phyloP scores from a whole-genome alignment of 305 asterid genomes.

The Ilex paraguariensis region DNA sequence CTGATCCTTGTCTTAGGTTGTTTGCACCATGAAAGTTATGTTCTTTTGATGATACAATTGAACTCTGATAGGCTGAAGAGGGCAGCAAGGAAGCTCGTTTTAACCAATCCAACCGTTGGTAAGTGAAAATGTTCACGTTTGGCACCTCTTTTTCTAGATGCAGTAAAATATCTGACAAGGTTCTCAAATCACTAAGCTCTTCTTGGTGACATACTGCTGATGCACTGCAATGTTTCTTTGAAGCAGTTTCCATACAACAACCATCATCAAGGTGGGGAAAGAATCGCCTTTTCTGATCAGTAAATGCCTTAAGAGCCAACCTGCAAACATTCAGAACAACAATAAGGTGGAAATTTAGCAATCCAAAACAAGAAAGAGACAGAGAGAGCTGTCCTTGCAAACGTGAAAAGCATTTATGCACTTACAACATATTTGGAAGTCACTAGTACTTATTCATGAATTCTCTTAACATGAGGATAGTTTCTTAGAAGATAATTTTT shows the following conservation, averaged over 20 bases:
- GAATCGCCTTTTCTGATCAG: constrained; percentile 79
- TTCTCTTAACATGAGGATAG: too few species aligned
- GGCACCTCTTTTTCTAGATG: constrained; percentile 68
- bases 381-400: too few species aligned
- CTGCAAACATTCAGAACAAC: constrained; percentile 32
- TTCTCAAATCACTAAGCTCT: constrained; percentile 48
- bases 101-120: constrained; percentile 83
- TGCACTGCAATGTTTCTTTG: constrained; percentile 49
- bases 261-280: constrained; percentile 80
- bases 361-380: not conserved
- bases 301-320: constrained; percentile 93
- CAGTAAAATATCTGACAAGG: constrained; percentile 55
- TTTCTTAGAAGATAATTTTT: too few species aligned
- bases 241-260: constrained; percentile 45
- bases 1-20: constrained; percentile 54
- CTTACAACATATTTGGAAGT: too few species aligned
- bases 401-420: too few species aligned
- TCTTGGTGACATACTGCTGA: constrained; percentile 37
- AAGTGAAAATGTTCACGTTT: constrained; percentile 59
- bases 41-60: constrained; percentile 48
- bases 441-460: too few species aligned
- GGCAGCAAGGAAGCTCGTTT: constrained; percentile 70
- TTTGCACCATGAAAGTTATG: constrained; percentile 50
- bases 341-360: not conserved
- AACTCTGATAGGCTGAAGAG: constrained; percentile 43